phyloP scores from a whole-genome alignment of 257 asterid species.

The Fraxinus cuspidata region DNA sequence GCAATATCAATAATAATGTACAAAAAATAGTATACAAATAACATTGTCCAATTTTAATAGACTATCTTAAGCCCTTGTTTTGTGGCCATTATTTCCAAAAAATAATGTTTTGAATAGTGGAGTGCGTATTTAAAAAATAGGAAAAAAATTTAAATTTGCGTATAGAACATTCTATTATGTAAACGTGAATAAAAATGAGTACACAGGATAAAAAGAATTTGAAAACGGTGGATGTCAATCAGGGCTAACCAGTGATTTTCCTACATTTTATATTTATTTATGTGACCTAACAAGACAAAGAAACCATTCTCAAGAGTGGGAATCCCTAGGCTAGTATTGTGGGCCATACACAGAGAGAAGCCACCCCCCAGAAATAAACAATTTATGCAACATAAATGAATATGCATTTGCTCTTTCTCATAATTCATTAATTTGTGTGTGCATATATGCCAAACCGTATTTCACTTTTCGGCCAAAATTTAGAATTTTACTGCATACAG shows the following conservation, averaged over 20 bases:
- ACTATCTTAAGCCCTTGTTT: too few species aligned
- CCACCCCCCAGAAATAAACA: slow-evolving; percentile 24
- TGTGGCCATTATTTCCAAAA: too few species aligned
- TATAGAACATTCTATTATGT: too few species aligned
- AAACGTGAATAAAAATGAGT: too few species aligned
- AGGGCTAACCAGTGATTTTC: background rate
- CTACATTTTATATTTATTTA: slow-evolving; percentile 6
- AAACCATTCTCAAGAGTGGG: slow-evolving; percentile 33
- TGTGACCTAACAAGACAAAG: slow-evolving; percentile 36
- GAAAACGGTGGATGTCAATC: too few species aligned
- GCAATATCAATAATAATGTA: too few species aligned
- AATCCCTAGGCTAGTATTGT: slow-evolving; percentile 29
- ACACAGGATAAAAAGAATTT: too few species aligned
- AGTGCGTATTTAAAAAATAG: too few species aligned
- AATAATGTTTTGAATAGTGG: too few species aligned
- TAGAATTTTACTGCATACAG: too few species aligned
- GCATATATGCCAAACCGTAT: background rate
- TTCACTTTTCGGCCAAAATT: background rate
- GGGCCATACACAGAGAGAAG: slow-evolving; percentile 27
- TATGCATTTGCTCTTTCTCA: slow-evolving; percentile 11
- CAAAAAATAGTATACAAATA: too few species aligned
- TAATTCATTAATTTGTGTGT: background rate
- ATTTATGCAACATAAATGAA: slow-evolving; percentile 24
- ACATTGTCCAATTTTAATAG: background rate
- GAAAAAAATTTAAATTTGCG: too few species aligned